Evolutionary conservation across 2,329 filamentous ascomycete species (phyloP).

Genomic region (Colletotrichum chrysophilum): DNA sequence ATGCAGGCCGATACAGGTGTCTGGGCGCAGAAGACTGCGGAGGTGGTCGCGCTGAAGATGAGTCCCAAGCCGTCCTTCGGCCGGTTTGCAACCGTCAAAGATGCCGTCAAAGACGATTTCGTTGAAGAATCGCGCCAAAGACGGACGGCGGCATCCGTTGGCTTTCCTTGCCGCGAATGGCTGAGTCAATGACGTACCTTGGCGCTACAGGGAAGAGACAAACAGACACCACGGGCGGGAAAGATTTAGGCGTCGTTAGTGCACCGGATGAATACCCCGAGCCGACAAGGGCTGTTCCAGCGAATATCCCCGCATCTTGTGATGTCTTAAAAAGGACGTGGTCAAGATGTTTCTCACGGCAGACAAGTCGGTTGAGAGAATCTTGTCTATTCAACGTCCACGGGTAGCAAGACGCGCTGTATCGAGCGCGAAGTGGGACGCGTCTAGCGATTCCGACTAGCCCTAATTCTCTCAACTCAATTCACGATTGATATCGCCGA

Average conservation of each 20-base stretch:
- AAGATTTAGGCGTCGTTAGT: neutral
- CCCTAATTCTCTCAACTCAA: neutral
- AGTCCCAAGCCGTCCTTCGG: neutral
- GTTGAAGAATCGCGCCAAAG: neutral
- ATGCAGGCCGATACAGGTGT: neutral
- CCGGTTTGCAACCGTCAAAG: neutral
- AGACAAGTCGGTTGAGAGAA: neutral
- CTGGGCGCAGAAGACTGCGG: neutral
- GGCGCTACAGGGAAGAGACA: neutral
- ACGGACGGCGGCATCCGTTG: neutral
- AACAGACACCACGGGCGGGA: neutral
- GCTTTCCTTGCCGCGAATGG: neutral
- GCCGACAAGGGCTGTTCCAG: neutral
- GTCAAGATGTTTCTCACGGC: neutral
- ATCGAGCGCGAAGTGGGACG: slow-evolving; percentile 11
- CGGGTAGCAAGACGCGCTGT: neutral
- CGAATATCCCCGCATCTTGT: neutral
- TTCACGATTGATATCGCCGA: neutral
- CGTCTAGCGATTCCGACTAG: neutral
- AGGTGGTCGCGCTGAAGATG: neutral
- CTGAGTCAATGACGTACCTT: neutral
- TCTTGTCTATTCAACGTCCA: neutral
- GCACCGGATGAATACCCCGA: neutral
- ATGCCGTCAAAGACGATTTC: neutral
- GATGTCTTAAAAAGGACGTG: neutral